Evolutionary conservation across 2,329 filamentous ascomycete species (phyloP), one percentile per base, ranked within the genome.

Genomic region (Lasiodiplodia sp.): DNA sequence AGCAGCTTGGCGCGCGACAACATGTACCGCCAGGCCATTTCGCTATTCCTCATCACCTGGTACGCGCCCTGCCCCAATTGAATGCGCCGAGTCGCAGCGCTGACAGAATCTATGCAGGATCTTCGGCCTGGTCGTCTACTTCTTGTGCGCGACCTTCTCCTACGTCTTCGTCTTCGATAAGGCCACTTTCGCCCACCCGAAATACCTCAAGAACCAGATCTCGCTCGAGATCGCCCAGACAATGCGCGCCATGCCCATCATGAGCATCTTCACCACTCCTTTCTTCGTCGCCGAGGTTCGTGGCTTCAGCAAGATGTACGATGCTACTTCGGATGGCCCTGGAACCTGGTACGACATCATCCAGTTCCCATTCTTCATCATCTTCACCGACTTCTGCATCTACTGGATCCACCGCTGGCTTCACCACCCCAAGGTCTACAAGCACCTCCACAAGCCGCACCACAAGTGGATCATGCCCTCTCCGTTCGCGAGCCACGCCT

Each of bases 391-490:
- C 82, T 91, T 91, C 80, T 89, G 86, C 82, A 94, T 97, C 83
- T 97, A 97, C 86, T 93, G 91, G 87, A 95, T 96, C 75, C 94
- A 97, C 84, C 91, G 94, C 68, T 91, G 88, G 68, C 86, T 96
- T 70, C 94, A 97, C 82, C 90, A 94, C 81, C 92, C 92, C 18
- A 77, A 82, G 57, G 78, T 96, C 73, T 98, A 98, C 88, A 96
- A 94, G 85, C 85, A 85, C 73, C 86, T 97, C 62, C 95, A 98
- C 88, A 98, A 98, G 88, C 91, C 94, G 72, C 95, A 98, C 82
- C 95, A 98, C 89, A 97, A 97, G 85, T 98, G 95, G 95, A 97
- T 98, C 82, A 96, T 97, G 93, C 95, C 95, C 3, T 97, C 93
- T 3, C 95, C 95, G 0, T 97, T 89, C 79, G 94, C 95, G 52